Percentiles rank a stretch among this genome's conserved stretches.
Evolutionary conservation across 1,284 basidiomycete species (phyloP).

Genomic region (Ustilago sp.): DNA sequence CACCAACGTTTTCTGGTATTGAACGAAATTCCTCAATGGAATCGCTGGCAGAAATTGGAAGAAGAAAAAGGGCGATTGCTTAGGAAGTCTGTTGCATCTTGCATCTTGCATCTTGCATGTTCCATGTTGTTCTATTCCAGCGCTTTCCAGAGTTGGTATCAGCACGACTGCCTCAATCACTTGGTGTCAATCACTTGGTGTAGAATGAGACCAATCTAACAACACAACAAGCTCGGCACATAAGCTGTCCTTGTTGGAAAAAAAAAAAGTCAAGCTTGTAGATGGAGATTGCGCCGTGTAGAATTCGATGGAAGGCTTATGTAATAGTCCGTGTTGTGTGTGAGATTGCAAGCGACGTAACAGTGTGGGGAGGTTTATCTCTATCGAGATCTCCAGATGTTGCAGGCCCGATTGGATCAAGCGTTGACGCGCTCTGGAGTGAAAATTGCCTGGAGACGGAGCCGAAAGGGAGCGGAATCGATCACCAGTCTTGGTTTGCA

Average conservation of each 20-base stretch:
- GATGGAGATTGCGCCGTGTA: slow-evolving; percentile 11
- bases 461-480: slow-evolving; percentile 47
- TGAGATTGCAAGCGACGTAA: slow-evolving; percentile 2
- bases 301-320: slow-evolving; percentile 53
- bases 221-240: no score
- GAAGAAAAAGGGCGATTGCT: neutral
- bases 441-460: slow-evolving; percentile 19
- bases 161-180: neutral
- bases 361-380: neutral
- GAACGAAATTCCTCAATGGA: slow-evolving; percentile 19
- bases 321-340: slow-evolving; percentile 18
- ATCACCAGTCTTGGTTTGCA: slow-evolving; percentile 25
- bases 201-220: no score
- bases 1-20: slow-evolving; percentile 5
- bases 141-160: neutral
- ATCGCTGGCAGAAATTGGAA: slow-evolving; percentile 11
- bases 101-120: neutral
- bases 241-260: no score
- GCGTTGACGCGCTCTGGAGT: slow-evolving; percentile 8
- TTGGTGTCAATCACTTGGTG: no score
- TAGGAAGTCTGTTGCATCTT: no score
- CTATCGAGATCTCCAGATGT: neutral
- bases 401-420: neutral
- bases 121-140: slow-evolving; percentile 33
- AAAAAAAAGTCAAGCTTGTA: neutral